These are phyloP conservation scores for Suhomyces ambrosiae DNA, from an alignment of 1,139 yeast species.

Conservation along the genomic window DNA sequence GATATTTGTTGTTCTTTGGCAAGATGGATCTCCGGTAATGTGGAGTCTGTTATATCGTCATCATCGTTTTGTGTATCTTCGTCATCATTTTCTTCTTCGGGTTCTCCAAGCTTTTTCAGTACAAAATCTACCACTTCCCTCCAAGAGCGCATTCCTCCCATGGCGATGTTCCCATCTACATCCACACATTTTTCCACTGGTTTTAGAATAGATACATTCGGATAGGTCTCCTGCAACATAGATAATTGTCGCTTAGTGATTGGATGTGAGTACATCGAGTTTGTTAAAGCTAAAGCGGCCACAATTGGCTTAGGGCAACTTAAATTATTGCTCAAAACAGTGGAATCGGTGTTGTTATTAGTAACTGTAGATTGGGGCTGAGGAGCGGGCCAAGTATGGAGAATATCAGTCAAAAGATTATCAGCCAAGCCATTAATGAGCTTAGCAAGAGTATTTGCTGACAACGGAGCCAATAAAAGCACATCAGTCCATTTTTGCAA, in stretches of 20 bases:
- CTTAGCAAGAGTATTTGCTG: constrained; percentile 35
- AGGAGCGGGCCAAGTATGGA: constrained; percentile 32
- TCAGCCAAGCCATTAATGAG: constrained; percentile 31
- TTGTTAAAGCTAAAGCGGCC: constrained; percentile 32
- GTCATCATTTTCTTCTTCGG: constrained; percentile 23
- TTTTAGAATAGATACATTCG: constrained; percentile 30
- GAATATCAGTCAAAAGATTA: constrained; percentile 28
- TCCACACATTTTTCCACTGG: constrained; percentile 36
- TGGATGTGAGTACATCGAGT: constrained; percentile 35
- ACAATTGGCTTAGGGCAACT: constrained; percentile 30
- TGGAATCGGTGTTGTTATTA: constrained; percentile 14
- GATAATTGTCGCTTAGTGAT: constrained; percentile 29
- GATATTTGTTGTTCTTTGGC: background rate
- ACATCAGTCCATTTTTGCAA: constrained; percentile 37
- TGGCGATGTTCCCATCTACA: constrained; percentile 34
- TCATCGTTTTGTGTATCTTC: constrained; percentile 17
- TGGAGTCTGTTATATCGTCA: constrained; percentile 8
- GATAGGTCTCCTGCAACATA: constrained; percentile 28
- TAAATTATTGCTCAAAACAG: constrained; percentile 24
- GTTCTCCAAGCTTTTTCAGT: constrained; percentile 29
- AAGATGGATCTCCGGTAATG: constrained; percentile 8
- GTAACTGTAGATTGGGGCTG: constrained; percentile 4
- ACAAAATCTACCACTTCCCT: constrained; percentile 34
- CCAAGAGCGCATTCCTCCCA: constrained; percentile 40
- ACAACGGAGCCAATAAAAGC: constrained; percentile 33